phyloP scores from a whole-genome alignment of 106 monocot genomes.

The Acorus gramineus region DNA sequence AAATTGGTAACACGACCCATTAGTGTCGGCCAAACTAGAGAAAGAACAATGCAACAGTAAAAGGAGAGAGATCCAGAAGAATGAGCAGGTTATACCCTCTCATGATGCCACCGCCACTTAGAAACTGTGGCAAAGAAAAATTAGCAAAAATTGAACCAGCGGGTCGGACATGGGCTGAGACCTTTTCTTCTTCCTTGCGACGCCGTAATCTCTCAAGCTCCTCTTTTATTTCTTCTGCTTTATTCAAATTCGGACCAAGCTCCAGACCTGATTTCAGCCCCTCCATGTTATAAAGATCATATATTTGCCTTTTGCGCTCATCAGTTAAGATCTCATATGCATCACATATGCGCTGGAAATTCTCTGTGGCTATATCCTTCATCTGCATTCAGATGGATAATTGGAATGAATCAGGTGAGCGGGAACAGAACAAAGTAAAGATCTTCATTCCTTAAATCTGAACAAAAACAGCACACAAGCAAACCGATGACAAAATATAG shows the following conservation, averaged over 20 bases:
- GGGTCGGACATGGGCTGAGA: slow-evolving; percentile 37
- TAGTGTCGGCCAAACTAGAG: background rate
- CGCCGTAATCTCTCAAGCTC: slow-evolving; percentile 65
- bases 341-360: slow-evolving; percentile 80
- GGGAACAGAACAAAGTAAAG: too few relatives aligned
- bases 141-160: slow-evolving; percentile 56
- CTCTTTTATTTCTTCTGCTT: slow-evolving; percentile 79
- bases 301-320: slow-evolving; percentile 76
- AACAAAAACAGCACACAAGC: too few relatives aligned
- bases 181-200: slow-evolving; percentile 61
- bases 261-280: slow-evolving; percentile 78
- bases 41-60: background rate
- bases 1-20: background rate
- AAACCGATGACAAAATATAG: too few relatives aligned
- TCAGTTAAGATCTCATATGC: slow-evolving; percentile 83
- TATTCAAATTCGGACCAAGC: slow-evolving; percentile 69
- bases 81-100: slow-evolving; percentile 42
- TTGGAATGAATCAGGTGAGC: too few relatives aligned
- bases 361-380: slow-evolving; percentile 93
- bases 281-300: slow-evolving; percentile 96
- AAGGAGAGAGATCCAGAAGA: background rate
- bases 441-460: too few relatives aligned
- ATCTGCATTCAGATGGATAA: slow-evolving; percentile 27
- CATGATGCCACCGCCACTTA: slow-evolving; percentile 63
- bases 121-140: slow-evolving; percentile 71